Evolutionary conservation across 2,329 filamentous ascomycete genomes (phyloP).

Genomic region (Pseudophaeomoniella oleicola): DNA sequence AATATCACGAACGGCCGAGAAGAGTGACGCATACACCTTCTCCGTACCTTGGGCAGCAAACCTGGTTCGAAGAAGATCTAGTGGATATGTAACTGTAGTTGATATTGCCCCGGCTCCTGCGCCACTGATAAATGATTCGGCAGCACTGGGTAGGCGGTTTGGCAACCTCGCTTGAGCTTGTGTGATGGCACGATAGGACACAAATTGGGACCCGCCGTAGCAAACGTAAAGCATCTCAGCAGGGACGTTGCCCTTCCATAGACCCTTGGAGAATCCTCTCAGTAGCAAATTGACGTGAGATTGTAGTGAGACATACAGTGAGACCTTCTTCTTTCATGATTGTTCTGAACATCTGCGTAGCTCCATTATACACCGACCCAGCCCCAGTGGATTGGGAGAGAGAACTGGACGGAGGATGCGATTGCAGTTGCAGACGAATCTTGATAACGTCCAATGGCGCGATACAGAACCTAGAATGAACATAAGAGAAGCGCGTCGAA

Average conservation of each 20-base stretch:
- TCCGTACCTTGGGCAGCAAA: conserved; percentile 88
- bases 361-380: conserved; percentile 47
- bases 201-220: conserved; percentile 84
- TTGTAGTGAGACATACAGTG: conserved; percentile 29
- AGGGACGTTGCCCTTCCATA: conserved; percentile 97
- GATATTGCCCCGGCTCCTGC: conserved; percentile 69
- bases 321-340: conserved; percentile 74
- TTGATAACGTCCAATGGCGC: conserved; percentile 95
- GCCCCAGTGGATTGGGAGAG: conserved; percentile 36
- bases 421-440: conserved; percentile 89
- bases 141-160: conserved; percentile 45
- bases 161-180: conserved; percentile 45
- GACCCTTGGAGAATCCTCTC: conserved; percentile 27
- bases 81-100: conserved; percentile 75
- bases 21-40: conserved; percentile 62
- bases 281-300: background rate
- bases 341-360: conserved; percentile 56
- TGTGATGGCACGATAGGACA: conserved; percentile 64
- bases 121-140: conserved; percentile 69
- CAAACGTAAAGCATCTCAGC: conserved; percentile 88
- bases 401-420: conserved; percentile 68
- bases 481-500: too few relatives aligned
- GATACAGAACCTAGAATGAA: conserved; percentile 59
- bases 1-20: conserved; percentile 58
- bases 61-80: conserved; percentile 82